These are phyloP conservation scores for Cupressus sempervirens DNA, from an alignment of 75 land plant genomes.

Conservation along the genomic window DNA sequence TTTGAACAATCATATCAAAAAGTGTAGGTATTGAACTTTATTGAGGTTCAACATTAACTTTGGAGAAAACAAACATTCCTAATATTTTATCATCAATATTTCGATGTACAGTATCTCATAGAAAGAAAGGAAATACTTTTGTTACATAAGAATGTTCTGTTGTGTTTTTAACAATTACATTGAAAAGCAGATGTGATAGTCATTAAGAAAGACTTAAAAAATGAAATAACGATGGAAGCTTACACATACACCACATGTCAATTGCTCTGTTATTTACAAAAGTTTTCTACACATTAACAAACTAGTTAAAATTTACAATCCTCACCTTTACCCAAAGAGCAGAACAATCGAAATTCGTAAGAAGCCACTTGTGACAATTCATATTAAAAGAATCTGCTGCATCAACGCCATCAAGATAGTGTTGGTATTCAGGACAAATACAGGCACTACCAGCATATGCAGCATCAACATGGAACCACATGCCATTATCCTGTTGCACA, in stretches of 20 bases:
- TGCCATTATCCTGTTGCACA: constrained; percentile 41
- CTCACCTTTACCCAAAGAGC: constrained; percentile 83
- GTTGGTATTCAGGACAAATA: constrained; percentile 86
- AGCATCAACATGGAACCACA: constrained; percentile 89
- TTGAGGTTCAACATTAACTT: neutral
- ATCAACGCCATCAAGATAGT: constrained; percentile 80
- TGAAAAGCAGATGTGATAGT: neutral
- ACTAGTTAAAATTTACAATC: neutral
- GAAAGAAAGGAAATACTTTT: neutral
- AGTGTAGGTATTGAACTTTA: neutral
- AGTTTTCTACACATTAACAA: neutral
- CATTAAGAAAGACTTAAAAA: neutral
- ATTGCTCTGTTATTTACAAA: neutral
- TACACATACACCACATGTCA: neutral
- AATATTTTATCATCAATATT: neutral
- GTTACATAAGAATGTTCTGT: neutral
- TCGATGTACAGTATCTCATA: neutral
- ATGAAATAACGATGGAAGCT: neutral
- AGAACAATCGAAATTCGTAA: constrained; percentile 93
- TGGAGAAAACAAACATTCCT: neutral
- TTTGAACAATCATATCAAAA: neutral
- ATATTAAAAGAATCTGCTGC: constrained; percentile 82
- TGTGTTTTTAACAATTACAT: neutral
- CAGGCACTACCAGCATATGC: constrained; percentile 96
- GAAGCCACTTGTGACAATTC: constrained; percentile 95